These are phyloP conservation scores for Aspergillus bertholletiae DNA, from an alignment of 495 filamentous ascomycete genomes.

Conservation along the genomic window DNA sequence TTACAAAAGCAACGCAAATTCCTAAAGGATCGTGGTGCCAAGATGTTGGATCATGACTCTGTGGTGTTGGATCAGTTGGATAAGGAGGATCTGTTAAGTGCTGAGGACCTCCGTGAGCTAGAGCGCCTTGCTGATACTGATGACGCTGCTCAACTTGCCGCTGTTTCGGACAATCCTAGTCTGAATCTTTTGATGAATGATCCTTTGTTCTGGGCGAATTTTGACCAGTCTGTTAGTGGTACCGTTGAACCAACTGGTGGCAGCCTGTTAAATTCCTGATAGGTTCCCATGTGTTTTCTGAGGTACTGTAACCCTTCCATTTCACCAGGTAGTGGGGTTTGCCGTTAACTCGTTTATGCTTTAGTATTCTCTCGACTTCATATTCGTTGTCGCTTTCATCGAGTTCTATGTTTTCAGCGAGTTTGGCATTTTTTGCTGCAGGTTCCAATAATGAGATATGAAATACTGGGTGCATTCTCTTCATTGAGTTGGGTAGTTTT, in stretches of 20 bases:
- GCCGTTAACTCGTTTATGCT: not conserved
- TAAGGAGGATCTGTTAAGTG: too few species aligned
- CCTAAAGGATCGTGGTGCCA: too few species aligned
- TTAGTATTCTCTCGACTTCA: not conserved
- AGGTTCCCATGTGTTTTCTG: conserved; percentile 3
- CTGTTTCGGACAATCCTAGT: not conserved
- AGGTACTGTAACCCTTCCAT: conserved; percentile 1
- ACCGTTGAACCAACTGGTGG: not conserved
- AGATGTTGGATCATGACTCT: too few species aligned
- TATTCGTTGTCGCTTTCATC: not conserved
- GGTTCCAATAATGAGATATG: too few species aligned
- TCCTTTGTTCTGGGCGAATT: not conserved
- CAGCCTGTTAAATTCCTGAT: not conserved
- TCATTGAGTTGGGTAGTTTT: too few species aligned
- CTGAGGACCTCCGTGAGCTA: too few species aligned
- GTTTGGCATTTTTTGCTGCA: too few species aligned
- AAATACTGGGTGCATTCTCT: too few species aligned
- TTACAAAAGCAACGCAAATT: too few species aligned
- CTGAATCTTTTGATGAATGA: not conserved
- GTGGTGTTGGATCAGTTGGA: too few species aligned
- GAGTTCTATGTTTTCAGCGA: not conserved
- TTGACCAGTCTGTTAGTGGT: not conserved
- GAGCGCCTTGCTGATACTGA: not conserved
- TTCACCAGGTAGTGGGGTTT: not conserved
- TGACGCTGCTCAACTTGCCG: not conserved